These are phyloP conservation scores for Ceratobasidium sp. DNA, from an alignment of 1,284 basidiomycete genomes.

Conservation along the genomic window DNA sequence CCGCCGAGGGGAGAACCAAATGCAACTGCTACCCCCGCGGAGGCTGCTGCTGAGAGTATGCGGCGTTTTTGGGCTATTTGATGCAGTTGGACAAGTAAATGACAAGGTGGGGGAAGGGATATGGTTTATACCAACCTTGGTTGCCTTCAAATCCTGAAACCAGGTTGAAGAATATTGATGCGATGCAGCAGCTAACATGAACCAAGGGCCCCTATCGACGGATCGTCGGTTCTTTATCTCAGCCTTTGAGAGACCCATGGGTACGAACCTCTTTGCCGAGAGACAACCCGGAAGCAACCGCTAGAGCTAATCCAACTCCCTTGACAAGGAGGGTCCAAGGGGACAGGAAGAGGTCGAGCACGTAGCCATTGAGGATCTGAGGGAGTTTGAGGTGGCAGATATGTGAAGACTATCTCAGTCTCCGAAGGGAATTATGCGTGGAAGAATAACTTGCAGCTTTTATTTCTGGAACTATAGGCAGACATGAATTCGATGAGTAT, in stretches of 20 bases:
- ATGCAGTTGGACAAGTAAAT: not conserved
- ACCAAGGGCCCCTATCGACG: slow-evolving; percentile 69
- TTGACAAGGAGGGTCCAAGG: slow-evolving; percentile 81
- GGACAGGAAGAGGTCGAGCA: slow-evolving; percentile 74
- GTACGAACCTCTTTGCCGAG: slow-evolving; percentile 72
- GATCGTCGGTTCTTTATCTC: no score
- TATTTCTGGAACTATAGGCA: slow-evolving; percentile 71
- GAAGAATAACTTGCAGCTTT: slow-evolving; percentile 66
- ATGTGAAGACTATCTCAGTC: not conserved
- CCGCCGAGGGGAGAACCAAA: slow-evolving; percentile 81
- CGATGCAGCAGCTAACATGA: slow-evolving; percentile 76
- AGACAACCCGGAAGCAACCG: slow-evolving; percentile 80
- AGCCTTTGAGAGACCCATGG: not conserved
- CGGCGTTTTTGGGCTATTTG: slow-evolving; percentile 70
- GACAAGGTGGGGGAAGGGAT: not conserved
- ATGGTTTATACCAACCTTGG: slow-evolving; percentile 61
- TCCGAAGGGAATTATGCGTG: not conserved
- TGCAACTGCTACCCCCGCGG: slow-evolving; percentile 78
- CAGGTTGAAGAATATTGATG: slow-evolving; percentile 64
- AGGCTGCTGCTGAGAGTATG: slow-evolving; percentile 72
- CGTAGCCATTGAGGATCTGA: slow-evolving; percentile 77
- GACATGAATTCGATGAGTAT: slow-evolving; percentile 25
- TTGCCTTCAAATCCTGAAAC: slow-evolving; percentile 68
- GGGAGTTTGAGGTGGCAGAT: not conserved
- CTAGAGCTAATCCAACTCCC: slow-evolving; percentile 76